Conservation (phyloP, 2,329 filamentous ascomycete genomes). For the Fusarium verrucosum region DNA sequence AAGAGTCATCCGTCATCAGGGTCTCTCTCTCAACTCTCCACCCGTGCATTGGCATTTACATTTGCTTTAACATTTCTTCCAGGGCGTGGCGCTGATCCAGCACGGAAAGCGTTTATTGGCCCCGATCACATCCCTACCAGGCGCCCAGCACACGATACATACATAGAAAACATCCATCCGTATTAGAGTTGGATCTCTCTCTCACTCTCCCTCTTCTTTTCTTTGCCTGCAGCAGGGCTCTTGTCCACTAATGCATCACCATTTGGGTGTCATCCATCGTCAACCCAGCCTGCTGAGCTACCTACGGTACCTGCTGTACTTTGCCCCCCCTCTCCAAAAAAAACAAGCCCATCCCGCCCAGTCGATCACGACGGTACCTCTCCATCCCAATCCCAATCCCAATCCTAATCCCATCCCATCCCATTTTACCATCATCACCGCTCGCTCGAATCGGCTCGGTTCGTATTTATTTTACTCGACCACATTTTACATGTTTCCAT, state of each 20-base stretch:
- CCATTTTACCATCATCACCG: constrained; percentile 39
- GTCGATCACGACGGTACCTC: constrained; percentile 21
- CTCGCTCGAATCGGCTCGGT: constrained; percentile 32
- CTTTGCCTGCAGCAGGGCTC: constrained; percentile 42
- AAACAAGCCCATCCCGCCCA: constrained; percentile 25
- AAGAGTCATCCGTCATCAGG: constrained; percentile 32
- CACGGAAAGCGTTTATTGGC: constrained; percentile 47
- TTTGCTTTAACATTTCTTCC: constrained; percentile 6
- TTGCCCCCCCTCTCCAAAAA: constrained; percentile 21
- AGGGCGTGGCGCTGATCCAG: constrained; percentile 44
- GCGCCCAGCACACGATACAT: constrained; percentile 29
- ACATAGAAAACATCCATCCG: constrained; percentile 20
- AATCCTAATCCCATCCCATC: neutral
- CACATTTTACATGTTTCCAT: constrained; percentile 59
- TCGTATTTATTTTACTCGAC: constrained; percentile 34
- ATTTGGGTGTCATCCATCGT: constrained; percentile 34
- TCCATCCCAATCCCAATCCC: neutral
- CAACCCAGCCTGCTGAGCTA: constrained; percentile 16
- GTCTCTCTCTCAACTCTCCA: constrained; percentile 6
- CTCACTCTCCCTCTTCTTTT: constrained; percentile 39
- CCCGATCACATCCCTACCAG: constrained; percentile 42
- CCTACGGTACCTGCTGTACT: neutral
- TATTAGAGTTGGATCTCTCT: constrained; percentile 40
- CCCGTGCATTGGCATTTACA: constrained; percentile 12
- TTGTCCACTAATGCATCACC: constrained; percentile 49